Conservation (phyloP, 106 monocot species). For the Dioscorea alata region DNA sequence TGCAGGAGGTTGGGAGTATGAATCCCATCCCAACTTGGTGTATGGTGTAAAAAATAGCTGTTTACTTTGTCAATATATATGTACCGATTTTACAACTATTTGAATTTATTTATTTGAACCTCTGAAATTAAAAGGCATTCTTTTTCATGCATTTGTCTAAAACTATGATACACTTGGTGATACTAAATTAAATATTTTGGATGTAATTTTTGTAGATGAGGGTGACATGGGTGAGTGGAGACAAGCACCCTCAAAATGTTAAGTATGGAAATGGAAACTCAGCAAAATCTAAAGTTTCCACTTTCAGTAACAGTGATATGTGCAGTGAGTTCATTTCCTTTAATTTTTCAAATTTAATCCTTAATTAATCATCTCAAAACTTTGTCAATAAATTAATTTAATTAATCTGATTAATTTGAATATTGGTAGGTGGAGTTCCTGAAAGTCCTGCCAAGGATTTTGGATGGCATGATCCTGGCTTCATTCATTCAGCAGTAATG, state of each 20-base stretch:
- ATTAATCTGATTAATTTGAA: background rate
- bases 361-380: background rate
- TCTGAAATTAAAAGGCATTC: too few relatives aligned
- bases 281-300: slow-evolving; percentile 32
- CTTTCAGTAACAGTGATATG: slow-evolving; percentile 53
- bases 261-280: slow-evolving; percentile 38
- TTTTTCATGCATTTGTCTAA: too few relatives aligned
- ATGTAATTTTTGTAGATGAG: slow-evolving; percentile 33
- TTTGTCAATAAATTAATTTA: too few relatives aligned
- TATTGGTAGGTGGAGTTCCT: slow-evolving; percentile 14
- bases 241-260: slow-evolving; percentile 37
- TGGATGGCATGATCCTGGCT: slow-evolving; percentile 87
- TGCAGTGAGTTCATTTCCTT: slow-evolving; percentile 40
- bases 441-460: slow-evolving; percentile 69
- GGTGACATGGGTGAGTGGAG: slow-evolving; percentile 71
- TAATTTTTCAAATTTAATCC: background rate
- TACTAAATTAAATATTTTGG: too few relatives aligned
- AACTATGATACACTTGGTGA: too few relatives aligned
- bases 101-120: too few relatives aligned
- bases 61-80: too few relatives aligned
- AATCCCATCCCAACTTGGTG: too few relatives aligned
- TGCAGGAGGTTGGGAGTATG: too few relatives aligned
- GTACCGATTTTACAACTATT: too few relatives aligned
- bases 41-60: too few relatives aligned
- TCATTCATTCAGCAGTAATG: slow-evolving; percentile 69